Conservation (phyloP, 768 basidiomycete species). For the Rhizopogon salebrosus region DNA sequence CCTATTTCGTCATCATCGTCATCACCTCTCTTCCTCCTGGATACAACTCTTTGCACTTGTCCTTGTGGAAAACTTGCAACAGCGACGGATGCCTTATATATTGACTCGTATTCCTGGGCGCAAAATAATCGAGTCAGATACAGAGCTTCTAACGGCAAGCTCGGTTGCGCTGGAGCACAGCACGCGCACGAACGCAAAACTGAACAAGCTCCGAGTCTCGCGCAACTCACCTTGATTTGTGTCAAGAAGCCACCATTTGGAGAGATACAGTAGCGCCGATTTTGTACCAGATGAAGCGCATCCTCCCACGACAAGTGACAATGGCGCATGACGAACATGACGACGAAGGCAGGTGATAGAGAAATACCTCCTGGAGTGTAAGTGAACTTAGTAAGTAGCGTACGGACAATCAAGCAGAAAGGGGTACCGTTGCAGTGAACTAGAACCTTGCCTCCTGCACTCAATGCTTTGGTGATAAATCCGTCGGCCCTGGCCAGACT, state of each 20-base stretch:
- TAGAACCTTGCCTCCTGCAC: slow-evolving; percentile 64
- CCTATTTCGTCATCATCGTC: slow-evolving; percentile 65
- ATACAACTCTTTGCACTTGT: slow-evolving; percentile 35
- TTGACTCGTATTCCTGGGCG: slow-evolving; percentile 86
- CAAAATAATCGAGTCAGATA: background rate
- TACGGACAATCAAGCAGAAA: background rate
- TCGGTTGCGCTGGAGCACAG: background rate
- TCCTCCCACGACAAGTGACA: slow-evolving; percentile 83
- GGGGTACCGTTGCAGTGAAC: slow-evolving; percentile 82
- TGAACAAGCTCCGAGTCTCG: background rate
- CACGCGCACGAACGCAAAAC: background rate
- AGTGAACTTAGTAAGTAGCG: background rate
- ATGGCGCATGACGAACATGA: slow-evolving; percentile 91
- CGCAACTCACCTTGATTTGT: slow-evolving; percentile 71
- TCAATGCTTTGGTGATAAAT: slow-evolving; percentile 66
- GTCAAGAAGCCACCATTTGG: slow-evolving; percentile 90
- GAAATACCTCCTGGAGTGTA: slow-evolving; percentile 68
- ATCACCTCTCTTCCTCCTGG: slow-evolving; percentile 66
- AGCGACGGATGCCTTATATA: slow-evolving; percentile 75
- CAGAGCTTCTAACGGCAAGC: background rate
- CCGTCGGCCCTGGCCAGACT: slow-evolving; percentile 52
- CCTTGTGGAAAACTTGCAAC: slow-evolving; percentile 53
- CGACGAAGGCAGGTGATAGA: slow-evolving; percentile 82
- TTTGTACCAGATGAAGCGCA: slow-evolving; percentile 83
- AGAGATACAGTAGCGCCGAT: slow-evolving; percentile 88